Evolutionary conservation across 2,329 filamentous ascomycete genomes (phyloP).

Genomic region (Ceratocystis colombiana): DNA sequence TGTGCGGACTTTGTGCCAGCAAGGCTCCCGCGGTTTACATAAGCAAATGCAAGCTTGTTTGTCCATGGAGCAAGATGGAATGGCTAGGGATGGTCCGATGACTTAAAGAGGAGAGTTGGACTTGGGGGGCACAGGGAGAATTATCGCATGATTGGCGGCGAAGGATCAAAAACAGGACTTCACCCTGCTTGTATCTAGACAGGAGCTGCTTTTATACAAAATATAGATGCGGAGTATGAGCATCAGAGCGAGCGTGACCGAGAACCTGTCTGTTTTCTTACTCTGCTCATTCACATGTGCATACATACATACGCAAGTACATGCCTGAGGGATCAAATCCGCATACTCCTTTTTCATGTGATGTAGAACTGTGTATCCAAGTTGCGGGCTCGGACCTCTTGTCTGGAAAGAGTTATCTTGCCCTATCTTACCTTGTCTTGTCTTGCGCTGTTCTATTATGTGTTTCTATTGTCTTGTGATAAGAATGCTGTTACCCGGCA

Average conservation of each 20-base stretch:
- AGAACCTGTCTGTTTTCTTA: neutral
- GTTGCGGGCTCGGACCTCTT: slow-evolving; percentile 1
- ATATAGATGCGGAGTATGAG: neutral
- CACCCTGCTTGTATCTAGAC: slow-evolving; percentile 6
- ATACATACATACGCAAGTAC: neutral
- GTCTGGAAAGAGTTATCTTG: neutral
- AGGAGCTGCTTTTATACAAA: slow-evolving; percentile 5
- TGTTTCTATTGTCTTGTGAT: slow-evolving; percentile 1
- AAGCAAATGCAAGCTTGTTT: slow-evolving; percentile 21
- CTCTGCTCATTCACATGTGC: neutral
- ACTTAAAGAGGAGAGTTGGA: neutral
- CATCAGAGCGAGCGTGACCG: too few species aligned
- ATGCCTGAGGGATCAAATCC: slow-evolving; percentile 5
- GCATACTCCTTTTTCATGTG: slow-evolving; percentile 7
- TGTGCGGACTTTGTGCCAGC: slow-evolving; percentile 45
- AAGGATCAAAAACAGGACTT: slow-evolving; percentile 14
- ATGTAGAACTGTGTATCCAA: neutral
- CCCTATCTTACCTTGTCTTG: neutral
- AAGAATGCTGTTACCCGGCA: neutral
- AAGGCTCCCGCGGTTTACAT: slow-evolving; percentile 47
- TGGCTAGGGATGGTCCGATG: neutral
- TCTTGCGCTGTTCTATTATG: neutral
- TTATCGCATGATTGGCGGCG: slow-evolving; percentile 2
- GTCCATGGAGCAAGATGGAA: neutral
- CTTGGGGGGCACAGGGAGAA: neutral